Percentiles rank a stretch among this genome's conserved stretches.
Conservation (phyloP, 768 basidiomycete genomes). For the Tricholoma sp. region DNA sequence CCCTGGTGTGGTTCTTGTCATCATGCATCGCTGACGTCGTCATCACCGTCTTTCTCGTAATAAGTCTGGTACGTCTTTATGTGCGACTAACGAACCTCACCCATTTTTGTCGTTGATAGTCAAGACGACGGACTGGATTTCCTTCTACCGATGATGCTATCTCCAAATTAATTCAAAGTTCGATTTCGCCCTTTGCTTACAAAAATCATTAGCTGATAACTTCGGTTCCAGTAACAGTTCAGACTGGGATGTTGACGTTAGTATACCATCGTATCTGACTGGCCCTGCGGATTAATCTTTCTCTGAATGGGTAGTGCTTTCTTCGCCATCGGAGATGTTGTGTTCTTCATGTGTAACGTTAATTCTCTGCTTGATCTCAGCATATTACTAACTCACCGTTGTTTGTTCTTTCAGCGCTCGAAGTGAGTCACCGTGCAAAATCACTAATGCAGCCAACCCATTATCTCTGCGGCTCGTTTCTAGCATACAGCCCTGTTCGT, state of each 20-base stretch:
- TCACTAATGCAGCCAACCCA: neutral
- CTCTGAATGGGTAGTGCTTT: constrained; percentile 24
- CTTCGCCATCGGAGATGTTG: constrained; percentile 38
- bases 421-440: neutral
- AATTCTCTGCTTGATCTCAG: neutral
- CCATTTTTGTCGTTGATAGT: constrained; percentile 20
- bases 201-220: neutral
- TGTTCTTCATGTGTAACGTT: constrained; percentile 40
- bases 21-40: constrained; percentile 41
- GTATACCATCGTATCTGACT: neutral
- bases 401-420: neutral
- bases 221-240: constrained; percentile 29
- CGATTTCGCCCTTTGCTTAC: neutral
- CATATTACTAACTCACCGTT: neutral
- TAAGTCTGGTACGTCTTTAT: constrained; percentile 32
- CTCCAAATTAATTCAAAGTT: constrained; percentile 28
- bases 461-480: neutral
- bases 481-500: constrained; percentile 42
- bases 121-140: constrained; percentile 29
- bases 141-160: constrained; percentile 29
- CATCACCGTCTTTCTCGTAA: constrained; percentile 39
- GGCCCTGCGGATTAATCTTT: neutral
- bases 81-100: neutral
- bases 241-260: constrained; percentile 38
- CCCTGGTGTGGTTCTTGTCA: constrained; percentile 39